Conservation (phyloP, 768 basidiomycete genomes). For the Podaxis pistillaris region DNA sequence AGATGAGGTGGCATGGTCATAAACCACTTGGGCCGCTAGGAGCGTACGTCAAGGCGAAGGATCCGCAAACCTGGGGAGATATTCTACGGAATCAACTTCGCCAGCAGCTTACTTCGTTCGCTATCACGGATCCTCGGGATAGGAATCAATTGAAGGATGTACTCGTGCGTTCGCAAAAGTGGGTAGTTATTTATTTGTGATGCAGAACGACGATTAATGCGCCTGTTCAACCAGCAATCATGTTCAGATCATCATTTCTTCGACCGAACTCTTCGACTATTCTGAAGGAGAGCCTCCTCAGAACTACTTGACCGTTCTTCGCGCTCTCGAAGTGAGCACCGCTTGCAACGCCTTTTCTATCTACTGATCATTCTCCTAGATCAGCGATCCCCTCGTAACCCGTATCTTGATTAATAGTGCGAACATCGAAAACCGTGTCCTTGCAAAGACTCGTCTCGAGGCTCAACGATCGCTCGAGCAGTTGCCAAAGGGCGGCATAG, state of each 20-base stretch:
- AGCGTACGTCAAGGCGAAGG: constrained; percentile 68
- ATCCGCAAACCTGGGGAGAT: constrained; percentile 59
- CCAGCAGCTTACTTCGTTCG: constrained; percentile 61
- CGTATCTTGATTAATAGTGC: constrained; percentile 79
- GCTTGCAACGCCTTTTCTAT: too few relatives aligned
- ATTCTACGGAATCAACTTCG: constrained; percentile 67
- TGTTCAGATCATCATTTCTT: constrained; percentile 57
- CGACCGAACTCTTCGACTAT: constrained; percentile 82
- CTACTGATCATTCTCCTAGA: constrained; percentile 40
- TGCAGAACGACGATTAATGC: neutral
- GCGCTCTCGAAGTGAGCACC: constrained; percentile 61
- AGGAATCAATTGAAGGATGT: constrained; percentile 53
- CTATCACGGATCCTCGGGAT: constrained; percentile 72
- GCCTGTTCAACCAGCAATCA: constrained; percentile 33
- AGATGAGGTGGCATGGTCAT: constrained; percentile 60
- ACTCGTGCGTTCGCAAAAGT: constrained; percentile 63
- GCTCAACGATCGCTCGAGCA: constrained; percentile 53
- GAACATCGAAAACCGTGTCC: constrained; percentile 68
- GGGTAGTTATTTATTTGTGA: constrained; percentile 22
- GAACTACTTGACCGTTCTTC: constrained; percentile 69
- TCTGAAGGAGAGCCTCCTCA: constrained; percentile 65
- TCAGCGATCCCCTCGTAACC: constrained; percentile 69
- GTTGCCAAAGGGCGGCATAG: constrained; percentile 49
- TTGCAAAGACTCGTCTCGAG: constrained; percentile 61
- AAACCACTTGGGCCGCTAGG: constrained; percentile 81